A percentile compares a stretch with the other conserved stretches of the same genome.
phyloP scores from a whole-genome alignment of 169 alveolate species.

The Toxoplasma gondii region DNA sequence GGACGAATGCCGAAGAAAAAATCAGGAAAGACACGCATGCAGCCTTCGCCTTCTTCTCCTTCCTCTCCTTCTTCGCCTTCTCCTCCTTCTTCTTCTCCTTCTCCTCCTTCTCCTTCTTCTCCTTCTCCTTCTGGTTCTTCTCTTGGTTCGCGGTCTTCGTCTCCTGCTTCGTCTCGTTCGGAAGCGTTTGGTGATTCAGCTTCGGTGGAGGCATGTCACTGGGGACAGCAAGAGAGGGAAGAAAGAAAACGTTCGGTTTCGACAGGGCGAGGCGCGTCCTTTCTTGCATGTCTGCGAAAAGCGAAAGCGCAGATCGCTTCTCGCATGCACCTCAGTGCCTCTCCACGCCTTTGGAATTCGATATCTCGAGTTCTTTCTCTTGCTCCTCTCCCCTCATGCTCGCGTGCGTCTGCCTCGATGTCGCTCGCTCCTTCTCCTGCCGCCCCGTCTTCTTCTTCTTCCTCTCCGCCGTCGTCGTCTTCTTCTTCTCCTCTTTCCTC shows the following conservation, averaged over 20 bases:
- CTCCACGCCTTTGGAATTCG: too few relatives aligned
- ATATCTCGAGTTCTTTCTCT: too few relatives aligned
- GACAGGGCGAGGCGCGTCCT: not conserved
- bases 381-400: too few relatives aligned
- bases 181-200: not conserved
- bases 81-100: not conserved
- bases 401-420: too few relatives aligned
- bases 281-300: too few relatives aligned
- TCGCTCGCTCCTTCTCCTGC: too few relatives aligned
- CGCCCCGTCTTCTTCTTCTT: not conserved
- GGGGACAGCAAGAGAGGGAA: not conserved
- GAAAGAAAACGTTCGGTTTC: not conserved
- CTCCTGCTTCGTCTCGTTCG: not conserved
- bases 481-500: not conserved
- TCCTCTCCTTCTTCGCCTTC: not conserved
- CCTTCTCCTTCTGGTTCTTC: not conserved
- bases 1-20: too few relatives aligned
- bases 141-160: not conserved
- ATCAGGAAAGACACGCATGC: too few relatives aligned
- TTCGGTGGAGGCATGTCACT: not conserved
- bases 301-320: too few relatives aligned
- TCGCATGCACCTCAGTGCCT: too few relatives aligned
- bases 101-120: not conserved
- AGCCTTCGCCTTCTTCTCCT: not conserved
- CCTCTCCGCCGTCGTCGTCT: not conserved